Percentiles rank a stretch among this genome's conserved stretches.
Evolutionary conservation across 2,329 filamentous ascomycete species (phyloP).

Genomic region (Sporothrix pseudoabietina): DNA sequence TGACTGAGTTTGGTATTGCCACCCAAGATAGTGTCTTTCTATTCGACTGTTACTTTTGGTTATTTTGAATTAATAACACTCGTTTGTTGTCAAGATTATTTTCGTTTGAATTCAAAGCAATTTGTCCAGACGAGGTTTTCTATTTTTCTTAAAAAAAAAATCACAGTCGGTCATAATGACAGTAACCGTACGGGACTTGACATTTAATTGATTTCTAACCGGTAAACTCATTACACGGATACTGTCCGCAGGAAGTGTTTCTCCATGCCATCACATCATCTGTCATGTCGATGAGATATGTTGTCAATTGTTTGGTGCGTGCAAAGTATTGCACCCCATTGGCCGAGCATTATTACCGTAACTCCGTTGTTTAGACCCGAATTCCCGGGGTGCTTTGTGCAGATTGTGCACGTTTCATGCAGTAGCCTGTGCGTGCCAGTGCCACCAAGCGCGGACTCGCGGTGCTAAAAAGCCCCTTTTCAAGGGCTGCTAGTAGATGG

Average conservation of each 20-base stretch:
- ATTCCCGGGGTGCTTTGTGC: background rate
- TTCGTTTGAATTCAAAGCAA: background rate
- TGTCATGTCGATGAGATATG: background rate
- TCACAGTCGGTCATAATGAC: no score
- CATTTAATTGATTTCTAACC: slow-evolving; percentile 5
- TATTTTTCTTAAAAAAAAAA: background rate
- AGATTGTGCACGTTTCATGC: background rate
- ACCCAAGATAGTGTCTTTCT: no score
- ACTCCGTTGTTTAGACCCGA: background rate
- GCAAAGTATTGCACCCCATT: background rate
- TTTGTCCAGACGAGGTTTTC: background rate
- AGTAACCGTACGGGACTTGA: no score
- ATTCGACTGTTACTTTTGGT: background rate
- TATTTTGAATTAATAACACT: background rate
- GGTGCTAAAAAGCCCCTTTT: background rate
- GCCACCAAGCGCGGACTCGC: background rate
- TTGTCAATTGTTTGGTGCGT: background rate
- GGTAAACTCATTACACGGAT: no score
- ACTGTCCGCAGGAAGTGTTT: background rate
- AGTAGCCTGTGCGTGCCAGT: background rate
- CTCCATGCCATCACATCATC: background rate
- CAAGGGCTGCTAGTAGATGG: background rate
- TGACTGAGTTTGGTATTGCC: background rate
- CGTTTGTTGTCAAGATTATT: background rate
- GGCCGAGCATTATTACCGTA: background rate